These are phyloP conservation scores for Cyclotella sp. DNA, from an alignment of 108 stramenopile genomes.

Conservation along the genomic window DNA sequence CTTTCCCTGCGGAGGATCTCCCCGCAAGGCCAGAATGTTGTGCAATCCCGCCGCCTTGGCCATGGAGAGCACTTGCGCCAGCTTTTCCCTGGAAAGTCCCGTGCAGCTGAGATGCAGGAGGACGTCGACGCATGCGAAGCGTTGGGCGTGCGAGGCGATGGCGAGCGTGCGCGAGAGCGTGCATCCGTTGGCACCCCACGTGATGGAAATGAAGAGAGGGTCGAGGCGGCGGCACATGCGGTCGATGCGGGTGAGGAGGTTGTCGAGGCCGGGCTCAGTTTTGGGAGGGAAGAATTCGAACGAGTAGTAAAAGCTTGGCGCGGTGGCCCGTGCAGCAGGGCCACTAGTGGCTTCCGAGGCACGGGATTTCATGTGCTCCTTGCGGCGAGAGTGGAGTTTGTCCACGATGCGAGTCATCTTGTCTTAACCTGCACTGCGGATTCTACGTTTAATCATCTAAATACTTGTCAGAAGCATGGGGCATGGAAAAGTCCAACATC, in stretches of 20 bases:
- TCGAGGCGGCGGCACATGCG: constrained; percentile 90
- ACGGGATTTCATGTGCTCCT: constrained; percentile 22
- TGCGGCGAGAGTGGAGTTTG: constrained; percentile 33
- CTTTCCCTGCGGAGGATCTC: constrained; percentile 93
- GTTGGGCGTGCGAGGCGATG: constrained; percentile 87
- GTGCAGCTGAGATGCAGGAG: constrained; percentile 93
- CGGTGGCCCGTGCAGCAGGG: not conserved
- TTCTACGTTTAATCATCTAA: no score
- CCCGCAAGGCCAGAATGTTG: constrained; percentile 94
- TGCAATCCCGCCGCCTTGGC: constrained; percentile 76
- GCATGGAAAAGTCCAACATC: no score
- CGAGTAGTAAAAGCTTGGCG: constrained; percentile 74
- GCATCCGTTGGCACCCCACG: constrained; percentile 90
- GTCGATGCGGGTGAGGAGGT: constrained; percentile 92
- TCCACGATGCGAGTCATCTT: constrained; percentile 47
- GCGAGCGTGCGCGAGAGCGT: constrained; percentile 81
- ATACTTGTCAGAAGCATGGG: no score
- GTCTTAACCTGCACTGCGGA: no score
- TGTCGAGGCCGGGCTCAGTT: constrained; percentile 93
- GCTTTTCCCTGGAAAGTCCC: constrained; percentile 68
- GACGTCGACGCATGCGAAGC: constrained; percentile 89
- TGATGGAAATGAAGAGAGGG: constrained; percentile 95
- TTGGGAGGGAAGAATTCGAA: constrained; percentile 98
- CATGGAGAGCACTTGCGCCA: constrained; percentile 56
- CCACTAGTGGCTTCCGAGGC: not conserved